These are phyloP conservation scores for Leccinum subgranulosum DNA, from an alignment of 768 basidiomycete genomes.

Conservation along the genomic window DNA sequence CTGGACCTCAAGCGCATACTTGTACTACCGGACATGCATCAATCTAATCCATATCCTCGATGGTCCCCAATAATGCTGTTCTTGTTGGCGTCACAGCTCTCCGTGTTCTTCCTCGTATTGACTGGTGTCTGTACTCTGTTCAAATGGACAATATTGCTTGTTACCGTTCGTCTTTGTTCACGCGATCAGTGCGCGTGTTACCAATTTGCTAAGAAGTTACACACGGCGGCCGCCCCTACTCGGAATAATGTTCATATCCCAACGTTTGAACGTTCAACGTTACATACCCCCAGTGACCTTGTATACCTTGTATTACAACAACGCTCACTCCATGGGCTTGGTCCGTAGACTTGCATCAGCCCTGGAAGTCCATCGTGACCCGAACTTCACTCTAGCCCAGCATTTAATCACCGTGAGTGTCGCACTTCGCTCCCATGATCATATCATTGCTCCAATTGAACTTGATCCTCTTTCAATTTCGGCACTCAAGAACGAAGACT, in stretches of 20 bases:
- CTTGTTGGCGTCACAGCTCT: constrained; percentile 9
- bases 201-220: not conserved
- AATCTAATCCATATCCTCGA: constrained; percentile 27
- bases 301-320: not conserved
- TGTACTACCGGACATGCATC: constrained; percentile 33
- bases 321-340: constrained; percentile 20
- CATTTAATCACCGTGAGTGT: constrained; percentile 54
- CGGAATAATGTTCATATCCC: too few relatives aligned
- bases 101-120: not conserved
- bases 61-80: constrained; percentile 3
- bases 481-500: constrained; percentile 58
- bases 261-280: not conserved
- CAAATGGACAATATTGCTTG: not conserved
- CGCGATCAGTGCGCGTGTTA: not conserved
- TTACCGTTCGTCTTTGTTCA: not conserved
- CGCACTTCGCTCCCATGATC: not conserved
- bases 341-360: constrained; percentile 23
- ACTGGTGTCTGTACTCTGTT: not conserved
- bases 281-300: not conserved
- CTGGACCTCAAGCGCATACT: constrained; percentile 24
- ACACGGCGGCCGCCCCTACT: not conserved
- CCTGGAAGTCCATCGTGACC: constrained; percentile 54
- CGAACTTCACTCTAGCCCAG: constrained; percentile 50
- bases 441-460: not conserved
- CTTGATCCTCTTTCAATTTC: constrained; percentile 13